Evolutionary conservation across 495 filamentous ascomycete species (phyloP).

Genomic region (Podospora sp.): DNA sequence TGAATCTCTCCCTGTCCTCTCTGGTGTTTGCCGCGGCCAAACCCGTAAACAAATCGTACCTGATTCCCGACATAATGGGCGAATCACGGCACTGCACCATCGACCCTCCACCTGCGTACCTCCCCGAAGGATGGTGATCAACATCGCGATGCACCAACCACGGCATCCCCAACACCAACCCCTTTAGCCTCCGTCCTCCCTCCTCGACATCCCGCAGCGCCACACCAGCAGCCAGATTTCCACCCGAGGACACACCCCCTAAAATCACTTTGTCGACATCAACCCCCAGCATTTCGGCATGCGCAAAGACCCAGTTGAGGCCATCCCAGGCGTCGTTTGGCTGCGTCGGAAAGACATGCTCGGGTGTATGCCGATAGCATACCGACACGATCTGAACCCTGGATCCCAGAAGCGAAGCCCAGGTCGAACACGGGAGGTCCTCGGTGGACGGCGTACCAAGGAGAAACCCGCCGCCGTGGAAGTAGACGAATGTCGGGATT

Average conservation of each 20-base stretch:
- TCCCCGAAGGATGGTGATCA: constrained; percentile 39
- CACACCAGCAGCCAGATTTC: constrained; percentile 47
- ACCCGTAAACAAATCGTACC: constrained; percentile 39
- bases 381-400: constrained; percentile 46
- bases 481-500: constrained; percentile 40
- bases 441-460: constrained; percentile 50
- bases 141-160: constrained; percentile 37
- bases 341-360: constrained; percentile 44
- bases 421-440: constrained; percentile 49
- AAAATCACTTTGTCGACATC: constrained; percentile 44
- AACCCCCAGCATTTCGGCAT: constrained; percentile 40
- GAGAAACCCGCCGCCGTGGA: constrained; percentile 57
- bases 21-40: constrained; percentile 35
- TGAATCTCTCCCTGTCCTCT: constrained; percentile 37
- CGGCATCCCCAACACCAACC: constrained; percentile 51
- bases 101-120: constrained; percentile 40
- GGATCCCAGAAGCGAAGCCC: constrained; percentile 30
- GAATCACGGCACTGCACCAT: constrained; percentile 45
- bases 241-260: constrained; percentile 54
- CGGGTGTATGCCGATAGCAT: constrained; percentile 53
- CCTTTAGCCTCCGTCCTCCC: constrained; percentile 35
- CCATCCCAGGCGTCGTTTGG: constrained; percentile 53
- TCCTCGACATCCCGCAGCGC: constrained; percentile 35
- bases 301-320: constrained; percentile 48
- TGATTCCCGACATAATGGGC: constrained; percentile 38